These are phyloP conservation scores for Syzygium aromaticum DNA, from an alignment of 345 rosid genomes.

Conservation along the genomic window DNA sequence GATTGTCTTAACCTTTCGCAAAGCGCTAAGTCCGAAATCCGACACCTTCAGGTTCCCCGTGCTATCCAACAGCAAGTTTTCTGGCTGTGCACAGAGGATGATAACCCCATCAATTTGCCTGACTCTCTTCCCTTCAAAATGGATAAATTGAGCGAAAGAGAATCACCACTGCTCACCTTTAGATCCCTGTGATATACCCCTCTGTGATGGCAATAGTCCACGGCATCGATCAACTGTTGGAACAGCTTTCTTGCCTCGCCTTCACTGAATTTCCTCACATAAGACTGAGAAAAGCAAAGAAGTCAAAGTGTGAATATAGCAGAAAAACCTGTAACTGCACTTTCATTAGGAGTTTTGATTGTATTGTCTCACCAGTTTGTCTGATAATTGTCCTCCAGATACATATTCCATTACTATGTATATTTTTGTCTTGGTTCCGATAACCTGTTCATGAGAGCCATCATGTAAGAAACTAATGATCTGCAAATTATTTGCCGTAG, in stretches of 20 bases:
- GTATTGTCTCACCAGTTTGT: conserved; percentile 51
- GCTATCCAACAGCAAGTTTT: conserved; percentile 64
- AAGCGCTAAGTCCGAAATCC: conserved; percentile 77
- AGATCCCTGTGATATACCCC: conserved; percentile 91
- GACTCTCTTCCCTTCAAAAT: not conserved
- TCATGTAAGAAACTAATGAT: not conserved
- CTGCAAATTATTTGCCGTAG: not conserved
- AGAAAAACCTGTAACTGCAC: not conserved
- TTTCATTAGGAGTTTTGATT: not conserved
- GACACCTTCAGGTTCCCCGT: conserved; percentile 77
- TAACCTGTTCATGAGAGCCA: conserved; percentile 35
- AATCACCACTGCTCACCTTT: conserved; percentile 29
- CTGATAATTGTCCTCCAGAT: conserved; percentile 77
- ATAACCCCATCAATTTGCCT: not conserved
- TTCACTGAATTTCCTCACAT: conserved; percentile 45
- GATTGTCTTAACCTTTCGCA: conserved; percentile 38
- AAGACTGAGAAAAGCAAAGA: conserved; percentile 21
- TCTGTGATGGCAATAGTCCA: conserved; percentile 78
- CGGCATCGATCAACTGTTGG: conserved; percentile 85
- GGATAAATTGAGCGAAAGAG: not conserved
- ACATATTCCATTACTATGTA: conserved; percentile 82
- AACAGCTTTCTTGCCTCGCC: conserved; percentile 65
- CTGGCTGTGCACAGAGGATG: conserved; percentile 43
- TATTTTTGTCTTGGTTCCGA: conserved; percentile 78
- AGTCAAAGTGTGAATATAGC: not conserved